Percentiles rank a stretch among this genome's conserved stretches.
phyloP scores from a whole-genome alignment of 345 rosid species.

The Odontarrhena argentea region DNA sequence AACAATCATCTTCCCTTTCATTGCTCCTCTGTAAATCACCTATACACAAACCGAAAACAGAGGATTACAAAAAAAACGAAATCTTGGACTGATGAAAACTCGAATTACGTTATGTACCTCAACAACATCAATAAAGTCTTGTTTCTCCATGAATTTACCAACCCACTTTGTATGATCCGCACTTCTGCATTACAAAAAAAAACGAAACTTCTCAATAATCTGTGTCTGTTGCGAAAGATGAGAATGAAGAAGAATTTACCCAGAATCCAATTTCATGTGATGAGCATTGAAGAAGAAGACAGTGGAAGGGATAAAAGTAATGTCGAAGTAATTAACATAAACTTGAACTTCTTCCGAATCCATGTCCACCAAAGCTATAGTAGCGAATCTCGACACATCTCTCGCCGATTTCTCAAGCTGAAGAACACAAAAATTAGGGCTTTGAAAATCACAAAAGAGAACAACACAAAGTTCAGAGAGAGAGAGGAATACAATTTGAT shows the following conservation, averaged over 20 bases:
- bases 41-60: slow-evolving; percentile 35
- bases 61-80: background rate
- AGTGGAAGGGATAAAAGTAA: slow-evolving; percentile 69
- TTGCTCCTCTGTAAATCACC: slow-evolving; percentile 89
- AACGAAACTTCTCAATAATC: background rate
- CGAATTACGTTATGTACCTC: slow-evolving; percentile 52
- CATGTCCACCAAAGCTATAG: slow-evolving; percentile 62
- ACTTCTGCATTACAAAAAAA: slow-evolving; percentile 49
- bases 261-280: slow-evolving; percentile 96
- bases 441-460: background rate
- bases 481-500: slow-evolving; percentile 51
- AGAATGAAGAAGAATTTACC: slow-evolving; percentile 43
- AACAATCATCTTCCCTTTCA: slow-evolving; percentile 93
- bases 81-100: background rate
- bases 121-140: slow-evolving; percentile 88
- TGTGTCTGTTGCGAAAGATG: background rate
- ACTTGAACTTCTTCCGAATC: slow-evolving; percentile 81
- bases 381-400: slow-evolving; percentile 71
- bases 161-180: slow-evolving; percentile 94
- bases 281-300: slow-evolving; percentile 93
- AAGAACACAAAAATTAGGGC: slow-evolving; percentile 2
- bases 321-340: slow-evolving; percentile 82
- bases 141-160: slow-evolving; percentile 77
- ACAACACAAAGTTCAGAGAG: background rate
- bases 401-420: slow-evolving; percentile 78